Base-by-base conservation (phyloP, 2,329 filamentous ascomycete species). In the Dothistroma septosporum region DNA sequence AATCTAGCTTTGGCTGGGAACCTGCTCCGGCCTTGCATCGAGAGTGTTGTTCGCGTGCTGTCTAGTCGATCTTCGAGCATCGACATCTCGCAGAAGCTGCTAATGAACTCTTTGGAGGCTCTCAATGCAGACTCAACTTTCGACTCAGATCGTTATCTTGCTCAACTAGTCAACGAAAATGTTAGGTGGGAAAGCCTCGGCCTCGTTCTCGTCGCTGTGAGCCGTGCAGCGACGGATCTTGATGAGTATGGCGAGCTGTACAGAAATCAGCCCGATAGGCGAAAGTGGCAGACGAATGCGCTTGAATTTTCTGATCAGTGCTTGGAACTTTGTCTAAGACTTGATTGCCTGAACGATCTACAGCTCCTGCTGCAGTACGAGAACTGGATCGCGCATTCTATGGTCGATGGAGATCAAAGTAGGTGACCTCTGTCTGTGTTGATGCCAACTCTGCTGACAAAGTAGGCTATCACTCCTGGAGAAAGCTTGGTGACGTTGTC, bases 381-480 rank as follows among this genome's bases (percentile, higher is more conserved):
- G 57, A 79, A 78, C 28, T 79, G 77, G 37, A 79, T 80, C n/a
- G 66, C 77, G 1, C 76, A 79, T 58, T 76, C 78, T 0, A 72
- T 75, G 35, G 73, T 78, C 1, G 72, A 78, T 61, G 78, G 78
- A 9, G 77, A 79, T 57, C 76, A 79, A 60, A 79, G 77, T 79
- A 66, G 66, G 73, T 64, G 32, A n/a, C 19, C 37, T 44, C 9
- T 48, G n/a, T 14, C 44, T 48, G 1, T 50, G 10, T 28, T 21
- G 12, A 1, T 28, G 53, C 21, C 9, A 33, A 14, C 63, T 22
- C 19, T 10, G n/a, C 62, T 64, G 59, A 63, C 32, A 24, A 54
- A 32, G 41, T 55, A 79, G 79, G 78, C 60, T 80, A 79, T 48
- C 73, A 76, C 49, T 77, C 78, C 4, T 82, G 79, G 79, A 74